Conservation (phyloP, 768 basidiomycete genomes). For the Dentipellis fragilis region DNA sequence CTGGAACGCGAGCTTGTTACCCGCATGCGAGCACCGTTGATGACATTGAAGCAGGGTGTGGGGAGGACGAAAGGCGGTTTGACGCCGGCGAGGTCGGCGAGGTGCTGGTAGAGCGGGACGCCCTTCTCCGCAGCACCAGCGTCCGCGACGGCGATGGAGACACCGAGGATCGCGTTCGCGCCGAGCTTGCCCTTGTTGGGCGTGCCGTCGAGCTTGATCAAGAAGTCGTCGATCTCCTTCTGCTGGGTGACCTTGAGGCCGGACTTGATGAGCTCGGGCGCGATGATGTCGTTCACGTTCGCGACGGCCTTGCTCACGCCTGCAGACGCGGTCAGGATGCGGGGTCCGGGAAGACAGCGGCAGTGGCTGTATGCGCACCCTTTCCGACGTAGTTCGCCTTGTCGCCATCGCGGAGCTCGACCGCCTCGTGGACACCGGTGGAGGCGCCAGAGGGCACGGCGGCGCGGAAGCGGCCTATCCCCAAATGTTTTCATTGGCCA, state of each 20-base stretch:
- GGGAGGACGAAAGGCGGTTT: conserved; percentile 92
- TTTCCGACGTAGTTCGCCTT: conserved; percentile 92
- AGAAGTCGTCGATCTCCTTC: conserved; percentile 93
- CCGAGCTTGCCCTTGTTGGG: conserved; percentile 99
- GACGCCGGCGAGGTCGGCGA: conserved; percentile 92
- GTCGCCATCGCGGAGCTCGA: conserved; percentile 96
- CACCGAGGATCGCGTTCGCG: conserved; percentile 97
- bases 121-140: conserved; percentile 94
- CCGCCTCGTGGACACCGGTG: conserved; percentile 95
- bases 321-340: conserved; percentile 20
- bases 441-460: conserved; percentile 98
- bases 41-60: conserved; percentile 93
- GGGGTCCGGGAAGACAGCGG: not conserved
- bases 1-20: conserved; percentile 99
- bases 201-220: conserved; percentile 96
- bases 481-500: no score
- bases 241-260: conserved; percentile 80
- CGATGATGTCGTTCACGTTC: conserved; percentile 90
- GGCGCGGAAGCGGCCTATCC: conserved; percentile 79
- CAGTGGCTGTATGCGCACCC: conserved; percentile 38
- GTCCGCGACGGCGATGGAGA: conserved; percentile 90
- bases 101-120: conserved; percentile 91
- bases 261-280: conserved; percentile 78
- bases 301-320: conserved; percentile 90
- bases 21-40: conserved; percentile 99